A percentile compares a stretch with the other conserved stretches of the same genome.
phyloP scores from a whole-genome alignment of 345 rosid species.

The Dipteronia dyeriana region DNA sequence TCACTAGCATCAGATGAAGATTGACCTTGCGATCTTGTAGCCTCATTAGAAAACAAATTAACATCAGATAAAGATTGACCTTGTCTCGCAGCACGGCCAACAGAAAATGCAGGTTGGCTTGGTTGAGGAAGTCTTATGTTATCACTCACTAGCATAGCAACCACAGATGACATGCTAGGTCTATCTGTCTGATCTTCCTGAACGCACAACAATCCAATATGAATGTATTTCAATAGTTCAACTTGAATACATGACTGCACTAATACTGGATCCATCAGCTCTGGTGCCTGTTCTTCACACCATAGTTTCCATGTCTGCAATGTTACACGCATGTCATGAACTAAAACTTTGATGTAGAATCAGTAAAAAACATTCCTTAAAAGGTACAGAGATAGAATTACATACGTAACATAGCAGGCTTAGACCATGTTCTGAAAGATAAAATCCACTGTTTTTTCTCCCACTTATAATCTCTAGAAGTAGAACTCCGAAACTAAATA shows the following conservation, averaged over 20 bases:
- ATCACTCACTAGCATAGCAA: not conserved
- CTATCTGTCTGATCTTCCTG: conserved; percentile 13
- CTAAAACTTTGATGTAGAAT: not conserved
- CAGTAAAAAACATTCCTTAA: not conserved
- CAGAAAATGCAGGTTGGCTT: conserved; percentile 1
- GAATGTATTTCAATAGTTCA: conserved; percentile 14
- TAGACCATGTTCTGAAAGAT: not conserved
- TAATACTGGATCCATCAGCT: not conserved
- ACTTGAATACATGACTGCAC: not conserved
- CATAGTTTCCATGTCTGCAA: conserved; percentile 19
- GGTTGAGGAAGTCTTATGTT: not conserved
- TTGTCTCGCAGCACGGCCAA: no score
- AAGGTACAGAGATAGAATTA: not conserved
- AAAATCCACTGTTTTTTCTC: not conserved
- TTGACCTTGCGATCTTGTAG: no score
- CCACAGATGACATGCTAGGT: conserved; percentile 6
- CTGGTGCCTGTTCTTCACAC: not conserved
- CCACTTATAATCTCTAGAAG: not conserved
- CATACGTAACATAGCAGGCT: not conserved
- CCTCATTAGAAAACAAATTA: no score
- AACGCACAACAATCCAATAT: conserved; percentile 19
- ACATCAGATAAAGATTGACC: no score
- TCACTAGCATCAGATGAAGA: no score
- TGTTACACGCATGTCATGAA: not conserved
- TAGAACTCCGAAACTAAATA: conserved; percentile 4